These are phyloP conservation scores for Termitomyces sp. DNA, from an alignment of 768 basidiomycete genomes.

Conservation along the genomic window DNA sequence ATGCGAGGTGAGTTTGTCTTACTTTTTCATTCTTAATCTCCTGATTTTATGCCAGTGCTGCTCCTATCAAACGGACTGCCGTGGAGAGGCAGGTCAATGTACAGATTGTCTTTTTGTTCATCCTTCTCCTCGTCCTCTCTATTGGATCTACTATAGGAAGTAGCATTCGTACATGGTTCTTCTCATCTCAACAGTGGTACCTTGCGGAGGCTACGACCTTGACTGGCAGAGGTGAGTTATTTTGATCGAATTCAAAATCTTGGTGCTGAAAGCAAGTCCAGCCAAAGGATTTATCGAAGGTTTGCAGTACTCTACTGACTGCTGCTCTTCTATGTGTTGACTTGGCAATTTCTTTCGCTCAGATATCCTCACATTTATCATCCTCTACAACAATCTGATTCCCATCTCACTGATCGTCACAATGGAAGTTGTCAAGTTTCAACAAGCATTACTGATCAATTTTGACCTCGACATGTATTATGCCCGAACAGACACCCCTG, in stretches of 20 bases:
- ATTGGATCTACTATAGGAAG: constrained; percentile 90
- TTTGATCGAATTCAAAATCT: background rate
- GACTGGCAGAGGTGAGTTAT: constrained; percentile 53
- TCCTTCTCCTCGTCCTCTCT: constrained; percentile 80
- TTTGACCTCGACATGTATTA: constrained; percentile 99
- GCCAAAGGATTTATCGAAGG: constrained; percentile 83
- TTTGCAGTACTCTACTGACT: constrained; percentile 21
- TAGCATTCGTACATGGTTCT: constrained; percentile 89
- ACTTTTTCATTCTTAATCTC: background rate
- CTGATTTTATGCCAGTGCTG: constrained; percentile 51
- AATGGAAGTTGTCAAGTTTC: constrained; percentile 99
- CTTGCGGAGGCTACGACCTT: constrained; percentile 58
- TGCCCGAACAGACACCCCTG: constrained; percentile 90
- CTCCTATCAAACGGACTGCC: constrained; percentile 94
- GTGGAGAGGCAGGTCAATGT: constrained; percentile 95
- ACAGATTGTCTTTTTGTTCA: constrained; percentile 94
- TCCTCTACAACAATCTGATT: constrained; percentile 98
- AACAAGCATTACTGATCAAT: constrained; percentile 96
- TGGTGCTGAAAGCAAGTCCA: constrained; percentile 19
- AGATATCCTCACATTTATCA: constrained; percentile 98
- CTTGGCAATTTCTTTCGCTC: constrained; percentile 6
- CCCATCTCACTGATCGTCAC: constrained; percentile 99
- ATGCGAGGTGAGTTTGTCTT: constrained; percentile 75
- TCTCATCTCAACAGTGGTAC: constrained; percentile 87
- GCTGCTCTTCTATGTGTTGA: constrained; percentile 8